phyloP scores from a whole-genome alignment of 371 early-diverging fungal species.

The Blakeslea trispora region DNA sequence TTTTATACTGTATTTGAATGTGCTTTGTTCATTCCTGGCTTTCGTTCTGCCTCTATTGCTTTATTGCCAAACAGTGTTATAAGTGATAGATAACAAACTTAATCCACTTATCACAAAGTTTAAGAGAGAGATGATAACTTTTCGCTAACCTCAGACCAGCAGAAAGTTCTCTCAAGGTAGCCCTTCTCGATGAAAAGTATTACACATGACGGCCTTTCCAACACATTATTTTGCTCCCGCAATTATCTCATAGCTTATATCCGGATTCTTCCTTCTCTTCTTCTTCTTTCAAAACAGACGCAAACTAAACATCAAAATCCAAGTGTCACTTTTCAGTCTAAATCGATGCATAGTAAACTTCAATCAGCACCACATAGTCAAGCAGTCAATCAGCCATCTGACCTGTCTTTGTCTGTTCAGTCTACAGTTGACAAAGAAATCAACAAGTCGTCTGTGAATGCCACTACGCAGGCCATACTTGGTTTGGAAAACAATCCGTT shows the following conservation, averaged over 20 bases:
- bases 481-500: slow-evolving; percentile 11
- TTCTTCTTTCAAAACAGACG: neutral
- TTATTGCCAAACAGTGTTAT: too few species aligned
- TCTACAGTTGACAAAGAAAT: slow-evolving; percentile 12
- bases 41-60: too few species aligned
- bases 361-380: too few species aligned
- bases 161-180: slow-evolving; percentile 3
- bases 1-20: too few species aligned
- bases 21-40: too few species aligned
- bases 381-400: too few species aligned
- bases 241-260: neutral
- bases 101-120: too few species aligned
- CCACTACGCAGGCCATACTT: slow-evolving; percentile 14
- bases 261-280: neutral
- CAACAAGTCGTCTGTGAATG: neutral
- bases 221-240: neutral
- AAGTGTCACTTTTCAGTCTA: too few species aligned
- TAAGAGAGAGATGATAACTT: too few species aligned
- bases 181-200: slow-evolving; percentile 1
- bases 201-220: slow-evolving; percentile 25
- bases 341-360: too few species aligned
- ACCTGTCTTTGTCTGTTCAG: neutral
- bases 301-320: too few species aligned
- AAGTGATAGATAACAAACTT: too few species aligned
- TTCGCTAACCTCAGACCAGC: slow-evolving; percentile 38